These are phyloP conservation scores for Sesbania bispinosa DNA, from an alignment of 306 rosid species.

Conservation along the genomic window DNA sequence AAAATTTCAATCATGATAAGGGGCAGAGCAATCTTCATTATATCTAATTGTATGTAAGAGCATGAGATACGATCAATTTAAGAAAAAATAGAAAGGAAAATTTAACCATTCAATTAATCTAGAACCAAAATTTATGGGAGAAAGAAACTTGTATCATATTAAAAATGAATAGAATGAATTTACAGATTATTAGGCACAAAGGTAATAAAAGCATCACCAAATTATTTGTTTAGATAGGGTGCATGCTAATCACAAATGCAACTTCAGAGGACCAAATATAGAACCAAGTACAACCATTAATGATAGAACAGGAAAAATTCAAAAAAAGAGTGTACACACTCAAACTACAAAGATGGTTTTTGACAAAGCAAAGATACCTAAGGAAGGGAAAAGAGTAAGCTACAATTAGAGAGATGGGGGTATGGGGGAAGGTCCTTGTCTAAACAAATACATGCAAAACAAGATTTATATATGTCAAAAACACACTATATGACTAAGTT, in stretches of 20 bases:
- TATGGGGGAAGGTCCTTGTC: neutral
- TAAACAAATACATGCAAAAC: neutral
- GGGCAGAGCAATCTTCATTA: neutral
- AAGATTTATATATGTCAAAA: neutral
- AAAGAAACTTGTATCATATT: neutral
- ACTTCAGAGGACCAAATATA: constrained; percentile 7
- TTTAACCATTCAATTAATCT: neutral
- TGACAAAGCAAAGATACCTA: neutral
- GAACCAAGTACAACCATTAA: neutral
- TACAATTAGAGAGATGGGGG: neutral
- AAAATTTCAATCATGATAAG: constrained; percentile 21
- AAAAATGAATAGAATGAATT: neutral
- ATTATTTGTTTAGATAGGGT: neutral
- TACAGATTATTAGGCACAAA: neutral
- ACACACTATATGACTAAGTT: neutral
- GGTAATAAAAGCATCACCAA: neutral
- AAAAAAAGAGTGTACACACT: neutral
- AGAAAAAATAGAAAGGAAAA: neutral
- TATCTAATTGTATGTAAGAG: neutral
- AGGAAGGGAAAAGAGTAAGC: neutral
- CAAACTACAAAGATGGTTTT: neutral
- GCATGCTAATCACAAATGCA: neutral
- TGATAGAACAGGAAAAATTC: neutral
- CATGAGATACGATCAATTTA: neutral
- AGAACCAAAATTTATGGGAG: neutral